A percentile compares a stretch with the other conserved stretches of the same genome.
Evolutionary conservation across 129 eudicot species (phyloP).

Genomic region (Flaveria linearis): DNA sequence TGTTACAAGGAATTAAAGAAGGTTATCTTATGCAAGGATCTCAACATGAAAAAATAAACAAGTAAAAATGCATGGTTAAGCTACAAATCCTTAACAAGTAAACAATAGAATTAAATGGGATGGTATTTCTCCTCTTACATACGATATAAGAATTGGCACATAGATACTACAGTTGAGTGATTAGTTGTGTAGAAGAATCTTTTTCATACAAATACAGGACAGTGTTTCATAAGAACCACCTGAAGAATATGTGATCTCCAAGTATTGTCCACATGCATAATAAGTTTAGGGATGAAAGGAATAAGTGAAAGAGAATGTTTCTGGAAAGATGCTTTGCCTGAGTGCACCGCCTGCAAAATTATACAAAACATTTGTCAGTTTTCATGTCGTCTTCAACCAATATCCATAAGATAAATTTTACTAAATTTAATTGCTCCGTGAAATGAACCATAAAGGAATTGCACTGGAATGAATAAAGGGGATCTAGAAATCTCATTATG

Average conservation of each 20-base stretch:
- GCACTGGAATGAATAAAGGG: background rate
- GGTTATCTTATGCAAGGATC: constrained; percentile 42
- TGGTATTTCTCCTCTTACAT: no score
- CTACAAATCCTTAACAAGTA: background rate
- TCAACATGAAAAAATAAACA: constrained; percentile 6
- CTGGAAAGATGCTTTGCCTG: constrained; percentile 52
- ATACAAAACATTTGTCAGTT: background rate
- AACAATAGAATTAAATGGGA: background rate
- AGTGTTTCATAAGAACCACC: constrained; percentile 44
- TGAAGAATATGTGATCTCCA: constrained; percentile 75
- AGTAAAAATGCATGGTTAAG: background rate
- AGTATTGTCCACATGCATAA: constrained; percentile 47
- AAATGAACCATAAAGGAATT: background rate
- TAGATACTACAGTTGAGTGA: background rate
- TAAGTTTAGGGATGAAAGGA: constrained; percentile 65
- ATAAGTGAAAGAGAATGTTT: constrained; percentile 70
- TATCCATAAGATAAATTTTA: background rate
- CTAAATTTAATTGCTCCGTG: background rate
- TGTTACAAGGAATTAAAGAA: constrained; percentile 57
- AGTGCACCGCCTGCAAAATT: constrained; percentile 53
- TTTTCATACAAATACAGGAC: background rate
- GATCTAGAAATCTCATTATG: constrained; percentile 5
- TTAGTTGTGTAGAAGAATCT: background rate
- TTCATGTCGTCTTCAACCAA: constrained; percentile 11
- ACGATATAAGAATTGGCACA: no score